phyloP scores from a whole-genome alignment of 306 rosid species.

The Crataegus laevigata region DNA sequence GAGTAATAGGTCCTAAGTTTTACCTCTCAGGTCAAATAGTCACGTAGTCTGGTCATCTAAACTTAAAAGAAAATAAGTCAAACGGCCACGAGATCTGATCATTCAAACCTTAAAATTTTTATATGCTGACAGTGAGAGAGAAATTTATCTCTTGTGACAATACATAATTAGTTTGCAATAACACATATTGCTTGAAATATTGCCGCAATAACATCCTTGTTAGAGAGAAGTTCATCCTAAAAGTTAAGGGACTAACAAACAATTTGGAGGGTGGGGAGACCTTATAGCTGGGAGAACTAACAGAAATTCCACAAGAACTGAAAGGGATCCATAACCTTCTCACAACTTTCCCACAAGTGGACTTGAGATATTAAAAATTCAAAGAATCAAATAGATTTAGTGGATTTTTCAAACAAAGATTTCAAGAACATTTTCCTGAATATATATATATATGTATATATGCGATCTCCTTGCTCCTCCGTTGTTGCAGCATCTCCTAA shows the following conservation, averaged over 20 bases:
- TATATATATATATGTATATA: neutral
- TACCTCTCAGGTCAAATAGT: too few relatives aligned
- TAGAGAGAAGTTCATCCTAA: neutral
- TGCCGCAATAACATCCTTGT: neutral
- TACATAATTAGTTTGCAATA: too few relatives aligned
- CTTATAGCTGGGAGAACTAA: neutral
- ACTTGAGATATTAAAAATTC: constrained; percentile 7
- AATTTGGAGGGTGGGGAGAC: neutral
- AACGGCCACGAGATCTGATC: too few relatives aligned
- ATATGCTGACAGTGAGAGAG: too few relatives aligned
- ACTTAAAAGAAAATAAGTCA: too few relatives aligned
- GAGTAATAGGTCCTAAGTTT: neutral
- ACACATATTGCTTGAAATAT: too few relatives aligned
- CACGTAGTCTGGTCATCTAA: accelerated
- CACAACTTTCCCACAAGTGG: neutral
- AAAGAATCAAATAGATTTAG: neutral
- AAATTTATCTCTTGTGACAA: neutral
- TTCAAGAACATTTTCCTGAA: neutral
- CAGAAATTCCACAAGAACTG: neutral
- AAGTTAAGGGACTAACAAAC: neutral
- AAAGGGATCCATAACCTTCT: neutral
- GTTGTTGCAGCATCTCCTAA: constrained; percentile 1
- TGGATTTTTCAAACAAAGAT: neutral
- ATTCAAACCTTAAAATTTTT: too few relatives aligned
- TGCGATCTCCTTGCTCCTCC: neutral